These are phyloP conservation scores for Solanum etuberosum DNA, from an alignment of 257 asterid species.

Conservation along the genomic window DNA sequence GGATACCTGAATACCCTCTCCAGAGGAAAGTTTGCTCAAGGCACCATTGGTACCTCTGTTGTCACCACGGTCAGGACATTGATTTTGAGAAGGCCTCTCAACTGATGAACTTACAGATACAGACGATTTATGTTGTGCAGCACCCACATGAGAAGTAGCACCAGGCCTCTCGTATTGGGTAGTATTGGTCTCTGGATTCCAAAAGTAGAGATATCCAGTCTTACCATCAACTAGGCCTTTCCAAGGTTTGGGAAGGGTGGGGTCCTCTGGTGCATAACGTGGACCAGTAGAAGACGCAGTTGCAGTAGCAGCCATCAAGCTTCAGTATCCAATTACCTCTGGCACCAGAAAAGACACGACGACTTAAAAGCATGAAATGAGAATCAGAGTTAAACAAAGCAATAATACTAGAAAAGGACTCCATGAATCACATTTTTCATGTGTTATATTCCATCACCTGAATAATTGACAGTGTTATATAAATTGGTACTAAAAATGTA, in stretches of 20 bases:
- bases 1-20: conserved; percentile 40
- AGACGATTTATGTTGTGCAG: conserved; percentile 30
- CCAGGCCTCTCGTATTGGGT: conserved; percentile 89
- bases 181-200: conserved; percentile 93
- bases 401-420: neutral
- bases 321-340: neutral
- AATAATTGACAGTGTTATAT: neutral
- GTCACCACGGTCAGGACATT: conserved; percentile 16
- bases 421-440: neutral
- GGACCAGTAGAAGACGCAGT: conserved; percentile 32
- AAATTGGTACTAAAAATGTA: neutral
- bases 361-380: neutral
- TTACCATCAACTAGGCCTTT: conserved; percentile 78
- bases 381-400: neutral
- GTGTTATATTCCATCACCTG: neutral
- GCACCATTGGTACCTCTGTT: conserved; percentile 38
- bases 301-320: conserved; percentile 60
- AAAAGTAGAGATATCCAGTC: conserved; percentile 84
- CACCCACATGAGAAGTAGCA: conserved; percentile 17
- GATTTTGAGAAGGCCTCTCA: conserved; percentile 44
- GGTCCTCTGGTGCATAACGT: conserved; percentile 90
- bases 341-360: neutral
- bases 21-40: conserved; percentile 25
- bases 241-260: conserved; percentile 98
- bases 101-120: conserved; percentile 45